Base-by-base conservation (phyloP, 768 basidiomycete species). In the Lanmaoa rubissima region DNA sequence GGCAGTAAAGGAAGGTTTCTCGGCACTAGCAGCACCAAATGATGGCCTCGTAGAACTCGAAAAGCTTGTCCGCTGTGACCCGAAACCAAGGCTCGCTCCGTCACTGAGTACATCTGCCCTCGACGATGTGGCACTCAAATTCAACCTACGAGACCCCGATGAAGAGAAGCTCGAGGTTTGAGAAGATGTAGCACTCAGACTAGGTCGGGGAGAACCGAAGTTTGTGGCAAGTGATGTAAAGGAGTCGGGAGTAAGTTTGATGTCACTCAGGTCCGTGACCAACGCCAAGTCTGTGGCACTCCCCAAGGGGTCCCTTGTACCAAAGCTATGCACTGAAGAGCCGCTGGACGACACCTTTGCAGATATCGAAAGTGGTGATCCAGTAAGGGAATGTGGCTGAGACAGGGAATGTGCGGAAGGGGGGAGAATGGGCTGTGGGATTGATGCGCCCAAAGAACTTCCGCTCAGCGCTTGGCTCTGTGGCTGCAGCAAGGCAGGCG, bases 141-240 rank as follows among this genome's bases (percentile, higher is more conserved):
- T 71, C 21, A 57, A 55, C 31, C 57, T 57, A 40, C 64, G 72
- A 16, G 65, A 67, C 7, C 66, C 64, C 21, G 57, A 53, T 3
- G 71, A 61, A 40, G 59, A 60, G 34, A 71, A 67, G 36, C 51
- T 69, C 10, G 67, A 63, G 5, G 65, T 36, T n/a, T 71, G 69
- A 38, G 71, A 71, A 26, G 69, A 73, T 16, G 55, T 57, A 0
- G 65, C 62, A 36, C 71, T 71, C 26, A 70, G 16, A 28, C 54
- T 73, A 28, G 66, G 69, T 43, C 51, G 57, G 1, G 61, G 61
- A 16, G 69, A 70, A 36, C 71, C 63, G 44, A 68, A 70, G 45
- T 44, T 63, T 3, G 68, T 62, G 13, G 61, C 53, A 35, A 69
- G 49, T 17, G 72, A 72, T 10, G 60, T 51, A 43, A 70, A 43